Base-by-base conservation (phyloP, 345 rosid species). In the Populus ilicifolia region DNA sequence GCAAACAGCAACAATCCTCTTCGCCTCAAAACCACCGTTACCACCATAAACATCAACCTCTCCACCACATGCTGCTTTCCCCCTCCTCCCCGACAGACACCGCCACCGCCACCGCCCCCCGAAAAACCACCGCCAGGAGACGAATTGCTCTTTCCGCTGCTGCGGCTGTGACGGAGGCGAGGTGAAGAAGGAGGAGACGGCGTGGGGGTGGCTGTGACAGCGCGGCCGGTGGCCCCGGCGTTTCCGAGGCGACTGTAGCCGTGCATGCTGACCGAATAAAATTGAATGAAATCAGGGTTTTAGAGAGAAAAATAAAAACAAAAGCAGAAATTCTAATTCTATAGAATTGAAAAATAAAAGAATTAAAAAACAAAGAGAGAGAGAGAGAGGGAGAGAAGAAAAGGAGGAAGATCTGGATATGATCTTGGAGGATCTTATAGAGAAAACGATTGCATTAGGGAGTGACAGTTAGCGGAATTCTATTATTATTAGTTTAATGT, bases 121-220 rank as follows among this genome's bases (percentile, higher is more conserved):
- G 73, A 65, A 54, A 54, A 56, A 18, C 67, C 74, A 54, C 59
- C 50, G 6, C 77, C 81, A 33, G 54, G 52, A 14, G 27, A 69
- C 14, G n/a, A 36, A 36, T 41, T 35, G 18, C 30, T 11, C 61
- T 62, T 59, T 43, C 25, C 13, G 48, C 75, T 27, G 50, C 43
- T 18, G 23, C 94, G 89, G 79, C 75, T 80, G 79, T 83, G 91
- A 46, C 97, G 97, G n/a, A 86, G 72, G 39, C 96, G 89, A 25
- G 98, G 99, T 0, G 97, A 95, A 11, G 97, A 88, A 8, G 97
- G 97, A 41, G 98, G 99, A 16, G 98, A 93, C 1, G 86, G 82
- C 33, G 83, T 67, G 5, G 75, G 72, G 59, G 78, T 66, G 33
- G 78, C 81, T 20, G 82, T 66, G 44, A 85, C 68, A 14, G 91